Base-by-base conservation (phyloP, 495 filamentous ascomycete genomes). In the Trichoderma erinaceum region DNA sequence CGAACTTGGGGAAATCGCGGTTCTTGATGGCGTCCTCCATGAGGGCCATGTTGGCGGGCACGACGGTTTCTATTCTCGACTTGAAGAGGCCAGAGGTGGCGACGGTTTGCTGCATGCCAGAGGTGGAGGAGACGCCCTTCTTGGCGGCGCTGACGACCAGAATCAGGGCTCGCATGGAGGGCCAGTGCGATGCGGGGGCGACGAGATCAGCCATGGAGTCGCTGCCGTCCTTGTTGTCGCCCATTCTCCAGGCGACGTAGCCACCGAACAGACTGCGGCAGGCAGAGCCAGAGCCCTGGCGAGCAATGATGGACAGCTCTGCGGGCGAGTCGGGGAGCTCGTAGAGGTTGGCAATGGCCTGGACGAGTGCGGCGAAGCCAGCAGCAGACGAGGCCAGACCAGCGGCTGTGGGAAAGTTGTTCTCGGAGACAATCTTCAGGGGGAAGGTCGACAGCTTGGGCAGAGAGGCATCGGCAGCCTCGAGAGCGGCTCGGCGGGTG, bases 341-440 rank as follows among this genome's bases (percentile, higher is more conserved):
- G 80, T 97, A 99, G 41, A 99, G 85, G 75, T 97, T 83, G 16
- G 96, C 95, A 70, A 99, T 91, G 50, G 92, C 92, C 61, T 94
- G 87, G 50, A 98, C 93, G 0, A 99, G 87, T 16, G 95, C 95
- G 18, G 95, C 95, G 74, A 98, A 98, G 44, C 95, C 95, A 5
- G 95, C 95, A 16, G 95, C 95, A 0, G 90, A 95, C 63, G 87
- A 91, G 29, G 95, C 95, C 23, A 99, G 88, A 18, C 95, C 95
- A n/a, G 95, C 95, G 38, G 95, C 95, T 29, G 95, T 99, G 66
- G 95, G 95, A 86, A 99, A 99, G 83, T 99, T 99, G 85, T 99
- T 99, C 78, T 92, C 89, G 69, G 89, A 92, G 66, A 93, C 92
- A 69, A 98, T 88, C 56, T 88, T 88, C 66, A 99, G 86, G 27